A percentile compares a stretch with the other conserved stretches of the same genome.
These are phyloP conservation scores for Sherardia arvensis DNA, from an alignment of 257 asterid genomes.

Conservation along the genomic window DNA sequence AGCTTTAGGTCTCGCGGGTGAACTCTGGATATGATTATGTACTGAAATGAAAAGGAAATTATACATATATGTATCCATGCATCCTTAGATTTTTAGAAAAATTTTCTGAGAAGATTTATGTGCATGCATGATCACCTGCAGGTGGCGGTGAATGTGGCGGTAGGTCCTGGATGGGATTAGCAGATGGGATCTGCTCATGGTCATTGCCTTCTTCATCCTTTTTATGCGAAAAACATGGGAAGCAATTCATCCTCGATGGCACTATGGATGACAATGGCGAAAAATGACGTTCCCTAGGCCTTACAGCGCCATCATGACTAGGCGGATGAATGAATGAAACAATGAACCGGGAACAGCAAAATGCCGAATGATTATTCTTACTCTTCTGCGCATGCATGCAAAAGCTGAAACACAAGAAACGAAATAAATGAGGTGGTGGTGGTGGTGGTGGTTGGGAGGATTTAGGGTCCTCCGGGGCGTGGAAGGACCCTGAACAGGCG, in stretches of 20 bases:
- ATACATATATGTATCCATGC: too few species aligned
- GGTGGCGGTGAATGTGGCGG: conserved; percentile 28
- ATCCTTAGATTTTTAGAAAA: too few species aligned
- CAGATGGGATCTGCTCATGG: conserved; percentile 28
- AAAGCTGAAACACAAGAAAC: background rate
- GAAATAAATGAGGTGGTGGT: background rate
- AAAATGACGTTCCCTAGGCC: background rate
- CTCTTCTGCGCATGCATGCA: background rate
- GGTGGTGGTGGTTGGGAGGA: background rate
- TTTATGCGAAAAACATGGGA: conserved; percentile 66
- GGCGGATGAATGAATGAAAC: background rate
- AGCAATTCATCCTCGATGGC: conserved; percentile 45
- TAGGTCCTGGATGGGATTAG: conserved; percentile 36
- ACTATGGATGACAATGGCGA: background rate
- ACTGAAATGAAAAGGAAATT: conserved; percentile 15
- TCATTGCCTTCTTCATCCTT: conserved; percentile 13
- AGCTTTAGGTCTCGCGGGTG: conserved; percentile 1
- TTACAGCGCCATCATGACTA: background rate
- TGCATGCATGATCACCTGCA: conserved; percentile 17
- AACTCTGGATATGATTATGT: conserved; percentile 10
- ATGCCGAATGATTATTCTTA: background rate
- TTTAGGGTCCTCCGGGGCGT: conserved; percentile 66
- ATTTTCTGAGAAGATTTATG: background rate
- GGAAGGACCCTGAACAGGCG: conserved; percentile 61
- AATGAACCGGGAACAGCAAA: background rate